Evolutionary conservation across 768 basidiomycete genomes (phyloP).

Genomic region (Lactifluus rugatus): DNA sequence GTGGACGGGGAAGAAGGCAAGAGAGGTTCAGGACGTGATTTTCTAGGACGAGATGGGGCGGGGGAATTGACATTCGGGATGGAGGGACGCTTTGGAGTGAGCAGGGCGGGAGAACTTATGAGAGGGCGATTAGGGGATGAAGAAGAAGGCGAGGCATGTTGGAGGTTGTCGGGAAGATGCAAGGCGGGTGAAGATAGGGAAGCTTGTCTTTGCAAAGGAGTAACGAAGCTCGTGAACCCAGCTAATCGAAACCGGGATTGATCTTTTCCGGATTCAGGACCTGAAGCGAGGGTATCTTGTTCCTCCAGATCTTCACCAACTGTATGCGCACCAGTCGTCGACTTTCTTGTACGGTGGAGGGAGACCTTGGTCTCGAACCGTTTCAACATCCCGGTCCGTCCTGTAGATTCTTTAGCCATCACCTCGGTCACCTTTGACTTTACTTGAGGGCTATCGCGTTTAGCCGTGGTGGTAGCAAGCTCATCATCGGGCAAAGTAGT

Average conservation of each 20-base stretch:
- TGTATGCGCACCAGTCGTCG: slow-evolving; percentile 29
- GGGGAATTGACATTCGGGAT: slow-evolving; percentile 19
- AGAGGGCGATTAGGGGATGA: slow-evolving; percentile 36
- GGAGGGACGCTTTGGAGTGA: slow-evolving; percentile 22
- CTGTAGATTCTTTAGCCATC: slow-evolving; percentile 7
- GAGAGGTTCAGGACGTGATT: slow-evolving; percentile 21
- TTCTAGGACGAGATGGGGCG: slow-evolving; percentile 20
- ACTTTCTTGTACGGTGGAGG: slow-evolving; percentile 31
- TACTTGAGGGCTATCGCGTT: slow-evolving; percentile 1
- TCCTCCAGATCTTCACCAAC: background rate
- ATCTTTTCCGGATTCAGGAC: background rate
- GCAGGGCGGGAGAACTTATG: slow-evolving; percentile 27
- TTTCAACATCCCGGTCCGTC: slow-evolving; percentile 36
- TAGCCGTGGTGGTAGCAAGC: slow-evolving; percentile 33
- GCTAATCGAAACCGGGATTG: slow-evolving; percentile 32
- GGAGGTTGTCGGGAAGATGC: slow-evolving; percentile 50
- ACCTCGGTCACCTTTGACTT: background rate
- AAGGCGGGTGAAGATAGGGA: slow-evolving; percentile 70
- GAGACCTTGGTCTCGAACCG: slow-evolving; percentile 28
- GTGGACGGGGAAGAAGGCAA: slow-evolving; percentile 18
- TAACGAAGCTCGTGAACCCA: slow-evolving; percentile 48
- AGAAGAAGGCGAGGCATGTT: slow-evolving; percentile 38
- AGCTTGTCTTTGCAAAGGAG: slow-evolving; percentile 57
- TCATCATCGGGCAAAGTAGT: slow-evolving; percentile 29
- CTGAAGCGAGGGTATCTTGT: background rate